These are phyloP conservation scores for Theileria sp. DNA, from an alignment of 169 alveolate genomes.

Conservation along the genomic window DNA sequence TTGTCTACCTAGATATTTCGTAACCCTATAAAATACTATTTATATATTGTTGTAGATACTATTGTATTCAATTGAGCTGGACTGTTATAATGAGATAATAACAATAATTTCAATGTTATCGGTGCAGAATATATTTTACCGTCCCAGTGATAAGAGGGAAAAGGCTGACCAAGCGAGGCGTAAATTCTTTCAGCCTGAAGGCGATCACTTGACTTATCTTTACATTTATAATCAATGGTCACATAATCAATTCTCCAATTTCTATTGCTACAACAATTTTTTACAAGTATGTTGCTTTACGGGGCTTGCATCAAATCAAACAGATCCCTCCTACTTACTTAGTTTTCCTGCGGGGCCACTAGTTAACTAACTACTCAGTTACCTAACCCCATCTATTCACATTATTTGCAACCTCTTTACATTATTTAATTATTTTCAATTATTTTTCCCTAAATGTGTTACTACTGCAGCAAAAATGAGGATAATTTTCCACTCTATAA, in stretches of 20 bases:
- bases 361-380: too few relatives aligned
- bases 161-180: conserved; percentile 94
- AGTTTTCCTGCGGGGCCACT: too few relatives aligned
- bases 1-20: conserved; percentile 57
- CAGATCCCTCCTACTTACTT: too few relatives aligned
- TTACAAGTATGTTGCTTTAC: conserved; percentile 82
- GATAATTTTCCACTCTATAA: neutral
- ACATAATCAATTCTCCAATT: conserved; percentile 85
- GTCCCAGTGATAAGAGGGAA: conserved; percentile 96
- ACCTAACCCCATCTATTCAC: neutral
- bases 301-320: too few relatives aligned
- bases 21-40: too few relatives aligned
- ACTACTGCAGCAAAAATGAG: neutral
- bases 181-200: conserved; percentile 94
- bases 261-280: conserved; percentile 98
- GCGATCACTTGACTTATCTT: conserved; percentile 96
- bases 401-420: too few relatives aligned
- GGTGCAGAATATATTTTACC: conserved; percentile 94
- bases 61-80: conserved; percentile 95
- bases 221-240: conserved; percentile 95
- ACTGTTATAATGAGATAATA: conserved; percentile 95
- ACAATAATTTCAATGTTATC: conserved; percentile 97
- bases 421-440: too few relatives aligned
- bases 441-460: neutral
- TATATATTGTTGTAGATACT: conserved; percentile 83